These are phyloP conservation scores for Pseudozyma thailandica DNA, from an alignment of 1,284 basidiomycete species.

Conservation along the genomic window DNA sequence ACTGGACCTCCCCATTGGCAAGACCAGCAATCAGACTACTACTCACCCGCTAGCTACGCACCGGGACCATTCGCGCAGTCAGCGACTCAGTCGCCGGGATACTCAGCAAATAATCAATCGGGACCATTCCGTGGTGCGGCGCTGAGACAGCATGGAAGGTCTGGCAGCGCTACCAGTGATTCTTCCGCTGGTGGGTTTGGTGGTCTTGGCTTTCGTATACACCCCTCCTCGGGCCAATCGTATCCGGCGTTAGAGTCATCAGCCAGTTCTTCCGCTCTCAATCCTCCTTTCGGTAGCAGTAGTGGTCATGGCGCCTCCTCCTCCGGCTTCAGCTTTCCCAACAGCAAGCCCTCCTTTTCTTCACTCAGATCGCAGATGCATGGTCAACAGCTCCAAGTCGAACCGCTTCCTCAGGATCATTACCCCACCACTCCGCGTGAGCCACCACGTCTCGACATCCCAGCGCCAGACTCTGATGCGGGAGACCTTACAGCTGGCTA, in stretches of 20 bases:
- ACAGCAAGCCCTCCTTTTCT: constrained; percentile 20
- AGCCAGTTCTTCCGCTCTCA: constrained; percentile 9
- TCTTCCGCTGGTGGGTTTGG: constrained; percentile 47
- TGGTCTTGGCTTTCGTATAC: constrained; percentile 35
- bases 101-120: constrained; percentile 17
- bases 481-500: constrained; percentile 47
- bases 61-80: constrained; percentile 15
- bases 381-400: constrained; percentile 16
- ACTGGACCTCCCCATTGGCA: constrained; percentile 10
- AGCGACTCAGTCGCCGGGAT: constrained; percentile 26
- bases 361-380: constrained; percentile 37
- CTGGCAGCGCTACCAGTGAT: constrained; percentile 47
- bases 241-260: constrained; percentile 13
- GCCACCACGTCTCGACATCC: constrained; percentile 29
- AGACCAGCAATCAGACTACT: constrained; percentile 10
- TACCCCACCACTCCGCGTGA: constrained; percentile 35
- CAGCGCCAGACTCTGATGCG: constrained; percentile 28
- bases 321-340: constrained; percentile 37
- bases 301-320: constrained; percentile 9
- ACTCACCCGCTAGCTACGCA: constrained; percentile 13
- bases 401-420: constrained; percentile 14
- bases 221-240: constrained; percentile 5
- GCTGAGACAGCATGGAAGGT: constrained; percentile 44
- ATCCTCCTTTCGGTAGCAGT: constrained; percentile 10
- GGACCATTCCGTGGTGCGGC: constrained; percentile 52